These are phyloP conservation scores for Penicillium soppii DNA, from an alignment of 495 filamentous ascomycete genomes.

Conservation along the genomic window DNA sequence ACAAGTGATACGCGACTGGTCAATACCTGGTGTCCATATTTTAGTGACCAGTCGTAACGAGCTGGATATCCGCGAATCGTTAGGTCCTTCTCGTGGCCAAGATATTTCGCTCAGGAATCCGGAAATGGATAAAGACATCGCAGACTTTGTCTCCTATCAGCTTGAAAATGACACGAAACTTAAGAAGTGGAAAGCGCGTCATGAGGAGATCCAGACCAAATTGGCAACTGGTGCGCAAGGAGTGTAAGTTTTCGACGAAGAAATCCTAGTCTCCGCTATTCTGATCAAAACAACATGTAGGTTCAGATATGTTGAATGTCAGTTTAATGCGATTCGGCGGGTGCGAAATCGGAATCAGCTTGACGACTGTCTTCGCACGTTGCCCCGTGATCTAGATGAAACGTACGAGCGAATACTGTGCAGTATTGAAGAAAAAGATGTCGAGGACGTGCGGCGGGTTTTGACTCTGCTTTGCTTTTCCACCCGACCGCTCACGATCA, in stretches of 20 bases:
- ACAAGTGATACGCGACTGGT: constrained; percentile 24
- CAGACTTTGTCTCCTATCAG: constrained; percentile 25
- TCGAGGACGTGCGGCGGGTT: constrained; percentile 25
- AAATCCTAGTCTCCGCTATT: not conserved
- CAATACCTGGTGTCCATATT: constrained; percentile 27
- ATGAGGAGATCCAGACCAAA: constrained; percentile 25
- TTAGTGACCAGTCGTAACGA: constrained; percentile 39
- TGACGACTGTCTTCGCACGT: constrained; percentile 22
- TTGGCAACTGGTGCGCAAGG: constrained; percentile 27
- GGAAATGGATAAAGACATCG: constrained; percentile 29
- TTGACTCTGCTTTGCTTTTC: constrained; percentile 34
- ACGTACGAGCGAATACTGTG: constrained; percentile 36
- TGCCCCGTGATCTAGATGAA: constrained; percentile 36
- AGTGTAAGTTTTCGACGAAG: constrained; percentile 27
- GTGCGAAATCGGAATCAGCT: constrained; percentile 23
- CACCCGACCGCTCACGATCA: constrained; percentile 23
- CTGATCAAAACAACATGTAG: constrained; percentile 21
- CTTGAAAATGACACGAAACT: constrained; percentile 26
- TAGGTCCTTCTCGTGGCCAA: constrained; percentile 16
- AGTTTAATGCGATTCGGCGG: constrained; percentile 28
- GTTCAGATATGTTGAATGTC: constrained; percentile 41
- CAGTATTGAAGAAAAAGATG: constrained; percentile 21
- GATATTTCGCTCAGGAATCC: constrained; percentile 24
- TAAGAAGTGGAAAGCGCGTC: constrained; percentile 24
- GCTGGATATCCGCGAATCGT: constrained; percentile 30